Percentiles rank a stretch among this genome's conserved stretches.
Evolutionary conservation across 345 rosid species (phyloP).

Genomic region (Salix udensis): DNA sequence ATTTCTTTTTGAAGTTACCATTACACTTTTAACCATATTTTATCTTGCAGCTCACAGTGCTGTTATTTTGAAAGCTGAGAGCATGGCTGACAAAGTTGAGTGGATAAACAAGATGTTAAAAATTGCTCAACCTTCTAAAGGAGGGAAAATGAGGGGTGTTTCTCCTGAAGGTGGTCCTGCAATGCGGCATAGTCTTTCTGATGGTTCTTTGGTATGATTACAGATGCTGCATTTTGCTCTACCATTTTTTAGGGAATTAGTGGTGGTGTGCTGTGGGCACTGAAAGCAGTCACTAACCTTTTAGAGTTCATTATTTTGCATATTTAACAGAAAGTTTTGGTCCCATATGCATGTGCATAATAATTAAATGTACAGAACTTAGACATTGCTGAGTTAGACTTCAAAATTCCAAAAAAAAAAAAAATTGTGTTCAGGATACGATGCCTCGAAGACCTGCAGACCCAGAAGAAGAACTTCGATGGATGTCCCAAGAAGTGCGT

Average conservation of each 20-base stretch:
- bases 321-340: background rate
- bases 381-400: background rate
- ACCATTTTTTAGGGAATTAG: no score
- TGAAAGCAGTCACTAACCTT: no score
- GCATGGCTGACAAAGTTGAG: constrained; percentile 63
- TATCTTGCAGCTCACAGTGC: constrained; percentile 78
- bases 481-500: constrained; percentile 99
- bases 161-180: constrained; percentile 29
- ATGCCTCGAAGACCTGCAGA: constrained; percentile 87
- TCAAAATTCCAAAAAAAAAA: background rate
- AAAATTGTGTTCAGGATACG: constrained; percentile 50
- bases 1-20: background rate
- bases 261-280: no score
- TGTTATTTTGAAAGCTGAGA: constrained; percentile 83
- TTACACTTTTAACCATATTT: background rate
- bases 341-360: background rate
- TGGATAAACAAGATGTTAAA: constrained; percentile 78
- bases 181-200: constrained; percentile 86
- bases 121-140: constrained; percentile 49
- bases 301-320: background rate
- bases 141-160: constrained; percentile 63
- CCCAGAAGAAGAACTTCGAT: constrained; percentile 96
- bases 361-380: background rate
- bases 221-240: background rate
- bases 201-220: constrained; percentile 88